Evolutionary conservation across 306 rosid species (phyloP), one percentile per base, ranked within the genome.

Genomic region (Ochetophila trinervis): DNA sequence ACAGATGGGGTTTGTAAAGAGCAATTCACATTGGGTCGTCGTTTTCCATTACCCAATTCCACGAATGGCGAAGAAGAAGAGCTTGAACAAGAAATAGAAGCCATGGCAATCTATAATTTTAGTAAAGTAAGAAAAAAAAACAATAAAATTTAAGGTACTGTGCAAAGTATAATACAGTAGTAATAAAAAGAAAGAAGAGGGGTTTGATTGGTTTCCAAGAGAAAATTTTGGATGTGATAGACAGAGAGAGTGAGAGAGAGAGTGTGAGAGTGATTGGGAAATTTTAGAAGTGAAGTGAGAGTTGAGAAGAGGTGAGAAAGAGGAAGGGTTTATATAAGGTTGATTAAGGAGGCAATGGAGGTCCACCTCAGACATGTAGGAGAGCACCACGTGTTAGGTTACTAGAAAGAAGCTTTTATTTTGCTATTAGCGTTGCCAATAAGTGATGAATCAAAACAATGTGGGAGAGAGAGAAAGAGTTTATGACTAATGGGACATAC

Each of bases 351-450:
- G 65, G 76, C 9, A 71, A n/a, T 40, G 64, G 70, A 50, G 74
- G 85, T 62, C 77, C 72, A 86, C 80, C 50, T 57, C 50, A 63
- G 70, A 65, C 85, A 57, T 74, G 77, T 75, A 56, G 32, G 76
- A 59, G 82, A 70, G 54, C 82, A 84, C 84, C 95, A 89, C 95
- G 96, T 92, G 96, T 84, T 78, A 57, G 85, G 80, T 71, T 67
- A 72, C 60, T 62, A 68, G 77, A 80, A 66, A 53, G 30, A 69
- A 66, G 71, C 76, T 76, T 80, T 68, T 4, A 42, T 54, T 36
- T 53, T n/a, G n/a, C n/a, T n/a, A n/a, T n/a, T n/a, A 3, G 62
- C 67, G 23, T 55, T 67, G 73, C 74, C 82, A 85, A 85, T 74
- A 60, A 76, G 85, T 76, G 83, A 88, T 63, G 53, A 27, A 27